These are phyloP conservation scores for Phytophthora foliorum DNA, from an alignment of 352 stramenopile species.

Conservation along the genomic window DNA sequence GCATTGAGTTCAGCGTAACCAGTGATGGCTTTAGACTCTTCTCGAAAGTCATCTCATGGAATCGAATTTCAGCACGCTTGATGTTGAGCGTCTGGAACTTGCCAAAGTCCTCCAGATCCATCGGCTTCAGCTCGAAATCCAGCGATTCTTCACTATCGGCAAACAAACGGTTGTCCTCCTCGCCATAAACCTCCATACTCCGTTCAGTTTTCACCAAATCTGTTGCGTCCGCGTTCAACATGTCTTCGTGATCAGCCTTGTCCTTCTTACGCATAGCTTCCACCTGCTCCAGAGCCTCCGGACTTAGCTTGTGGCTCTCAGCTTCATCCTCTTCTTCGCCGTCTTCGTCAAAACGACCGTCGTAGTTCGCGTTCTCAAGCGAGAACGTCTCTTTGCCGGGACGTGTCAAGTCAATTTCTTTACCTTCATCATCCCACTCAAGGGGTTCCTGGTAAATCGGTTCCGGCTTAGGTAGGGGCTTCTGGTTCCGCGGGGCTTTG, in stretches of 20 bases:
- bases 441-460: slow-evolving; percentile 74
- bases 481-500: slow-evolving; percentile 73
- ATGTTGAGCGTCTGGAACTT: slow-evolving; percentile 81
- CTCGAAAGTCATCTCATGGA: slow-evolving; percentile 69
- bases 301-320: slow-evolving; percentile 52
- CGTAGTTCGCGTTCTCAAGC: slow-evolving; percentile 75
- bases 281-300: slow-evolving; percentile 44
- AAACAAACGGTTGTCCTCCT: slow-evolving; percentile 48
- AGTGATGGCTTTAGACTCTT: slow-evolving; percentile 47
- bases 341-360: slow-evolving; percentile 67
- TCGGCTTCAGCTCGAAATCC: slow-evolving; percentile 60
- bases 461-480: slow-evolving; percentile 41
- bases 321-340: slow-evolving; percentile 61
- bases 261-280: slow-evolving; percentile 50
- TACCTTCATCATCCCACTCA: slow-evolving; percentile 82
- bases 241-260: slow-evolving; percentile 39
- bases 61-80: slow-evolving; percentile 65
- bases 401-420: slow-evolving; percentile 75
- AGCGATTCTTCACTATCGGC: slow-evolving; percentile 46
- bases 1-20: slow-evolving; percentile 83
- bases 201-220: slow-evolving; percentile 31
- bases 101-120: slow-evolving; percentile 76
- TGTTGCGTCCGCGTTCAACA: slow-evolving; percentile 48
- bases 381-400: slow-evolving; percentile 70
- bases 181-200: slow-evolving; percentile 49